Percentiles rank a stretch among this genome's conserved stretches.
Evolutionary conservation across 1,284 basidiomycete genomes (phyloP).

Genomic region (Sparassis latifolia): DNA sequence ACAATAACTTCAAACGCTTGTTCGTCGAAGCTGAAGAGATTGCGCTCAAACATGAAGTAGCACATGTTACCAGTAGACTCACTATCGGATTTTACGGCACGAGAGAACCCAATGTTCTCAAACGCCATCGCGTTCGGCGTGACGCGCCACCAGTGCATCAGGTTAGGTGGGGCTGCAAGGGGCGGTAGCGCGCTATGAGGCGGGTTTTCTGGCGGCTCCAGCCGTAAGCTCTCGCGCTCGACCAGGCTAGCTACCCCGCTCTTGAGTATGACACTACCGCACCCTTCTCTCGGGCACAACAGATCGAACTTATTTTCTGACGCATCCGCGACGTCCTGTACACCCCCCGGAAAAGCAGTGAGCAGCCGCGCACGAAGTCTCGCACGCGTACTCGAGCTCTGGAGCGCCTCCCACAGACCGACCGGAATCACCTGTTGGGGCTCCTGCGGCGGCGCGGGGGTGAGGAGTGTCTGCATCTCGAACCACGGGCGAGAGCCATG

Average conservation of each 20-base stretch:
- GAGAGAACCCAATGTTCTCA: constrained; percentile 89
- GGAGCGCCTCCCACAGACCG: constrained; percentile 49
- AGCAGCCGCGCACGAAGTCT: constrained; percentile 32
- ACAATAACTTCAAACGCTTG: constrained; percentile 64
- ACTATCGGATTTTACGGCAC: constrained; percentile 36
- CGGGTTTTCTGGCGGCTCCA: constrained; percentile 41
- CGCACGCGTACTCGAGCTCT: constrained; percentile 28
- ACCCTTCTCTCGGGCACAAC: constrained; percentile 71
- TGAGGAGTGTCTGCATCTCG: constrained; percentile 44
- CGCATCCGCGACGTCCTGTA: constrained; percentile 34
- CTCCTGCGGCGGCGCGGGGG: constrained; percentile 4
- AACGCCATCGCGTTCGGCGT: constrained; percentile 77
- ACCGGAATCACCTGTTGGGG: constrained; percentile 29
- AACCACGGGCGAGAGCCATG: constrained; percentile 61
- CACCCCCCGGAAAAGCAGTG: constrained; percentile 37
- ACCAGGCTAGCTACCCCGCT: constrained; percentile 54
- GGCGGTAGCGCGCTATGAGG: constrained; percentile 38
- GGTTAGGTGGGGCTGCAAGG: constrained; percentile 44
- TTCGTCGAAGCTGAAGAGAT: constrained; percentile 15
- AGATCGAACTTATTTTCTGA: constrained; percentile 58
- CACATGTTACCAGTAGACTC: constrained; percentile 1
- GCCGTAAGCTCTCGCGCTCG: constrained; percentile 50
- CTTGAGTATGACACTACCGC: constrained; percentile 75
- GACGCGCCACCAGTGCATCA: constrained; percentile 73
- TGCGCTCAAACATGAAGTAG: background rate